Evolutionary conservation across 1,139 yeast species (phyloP).

Genomic region (Yamadazyma spencermartinsiae): DNA sequence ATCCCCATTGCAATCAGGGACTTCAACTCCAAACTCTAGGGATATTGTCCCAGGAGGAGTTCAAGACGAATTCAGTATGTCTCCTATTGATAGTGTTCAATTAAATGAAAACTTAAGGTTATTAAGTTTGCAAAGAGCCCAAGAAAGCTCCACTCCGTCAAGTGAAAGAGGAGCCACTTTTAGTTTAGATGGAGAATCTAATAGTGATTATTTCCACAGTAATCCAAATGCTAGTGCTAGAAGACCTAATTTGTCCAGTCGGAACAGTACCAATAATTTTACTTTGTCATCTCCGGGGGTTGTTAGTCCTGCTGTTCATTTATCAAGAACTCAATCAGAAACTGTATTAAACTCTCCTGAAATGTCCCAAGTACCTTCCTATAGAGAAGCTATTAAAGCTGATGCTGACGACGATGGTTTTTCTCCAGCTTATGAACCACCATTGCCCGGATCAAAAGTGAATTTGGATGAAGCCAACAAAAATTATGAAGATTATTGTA

Average conservation of each 20-base stretch:
- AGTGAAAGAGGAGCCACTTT: slow-evolving; percentile 42
- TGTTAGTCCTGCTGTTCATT: slow-evolving; percentile 53
- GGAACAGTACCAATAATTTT: slow-evolving; percentile 10
- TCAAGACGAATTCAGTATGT: slow-evolving; percentile 40
- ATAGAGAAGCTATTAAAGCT: slow-evolving; percentile 67
- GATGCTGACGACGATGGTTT: slow-evolving; percentile 50
- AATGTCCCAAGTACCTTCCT: slow-evolving; percentile 77
- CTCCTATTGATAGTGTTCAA: slow-evolving; percentile 42
- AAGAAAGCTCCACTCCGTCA: slow-evolving; percentile 20
- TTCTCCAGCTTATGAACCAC: slow-evolving; percentile 65
- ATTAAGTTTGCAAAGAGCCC: slow-evolving; percentile 50
- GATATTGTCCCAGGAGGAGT: slow-evolving; percentile 15
- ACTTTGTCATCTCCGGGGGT: slow-evolving; percentile 35
- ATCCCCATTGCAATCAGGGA: slow-evolving; percentile 56
- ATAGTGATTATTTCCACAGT: slow-evolving; percentile 14
- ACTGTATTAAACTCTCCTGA: slow-evolving; percentile 14
- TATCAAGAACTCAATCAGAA: slow-evolving; percentile 61
- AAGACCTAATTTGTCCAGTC: slow-evolving; percentile 11
- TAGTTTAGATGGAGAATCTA: slow-evolving; percentile 41
- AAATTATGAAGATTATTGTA: slow-evolving; percentile 20
- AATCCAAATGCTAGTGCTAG: slow-evolving; percentile 4
- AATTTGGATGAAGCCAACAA: slow-evolving; percentile 29
- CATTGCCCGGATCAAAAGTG: slow-evolving; percentile 46
- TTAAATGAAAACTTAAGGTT: slow-evolving; percentile 55
- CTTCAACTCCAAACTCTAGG: slow-evolving; percentile 44